Evolutionary conservation across 2,329 filamentous ascomycete genomes (phyloP), one percentile per base, ranked within the genome.

Genomic region (Claviceps sp.): DNA sequence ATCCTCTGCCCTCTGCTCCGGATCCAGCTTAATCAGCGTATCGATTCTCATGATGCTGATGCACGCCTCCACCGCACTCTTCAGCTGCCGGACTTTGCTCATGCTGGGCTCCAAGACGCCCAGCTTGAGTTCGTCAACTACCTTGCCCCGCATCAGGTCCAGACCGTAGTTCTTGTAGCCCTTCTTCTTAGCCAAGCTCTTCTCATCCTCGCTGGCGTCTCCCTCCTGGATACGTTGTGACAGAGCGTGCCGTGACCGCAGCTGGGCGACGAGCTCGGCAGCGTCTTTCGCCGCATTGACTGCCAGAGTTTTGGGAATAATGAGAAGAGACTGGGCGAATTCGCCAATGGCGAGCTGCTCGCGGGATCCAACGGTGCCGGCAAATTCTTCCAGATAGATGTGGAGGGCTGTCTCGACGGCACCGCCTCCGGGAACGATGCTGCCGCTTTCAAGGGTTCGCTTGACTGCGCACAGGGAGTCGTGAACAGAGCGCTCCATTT

Each of bases 1-100:
- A 59, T 81, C 81, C 63, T 82, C 79, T 43, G 37, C 41, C 65
- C 79, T 77, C 74, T 84, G 79, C 75, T 96, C 89, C 18, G 90
- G 90, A 76, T 98, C 93, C 69, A 98, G 74, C 76, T 95, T 95
- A 73, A 98, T 97, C 71, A 98, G 77, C 58, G 93, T 97, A 74
- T 98, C 93, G 67, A 98, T 98, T 64, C 93, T 82, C 93, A 98
- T 97, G 68, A 98, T 97, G 65, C 89, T 87, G 70, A 98, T 95
- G 70, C 93, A 97, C 52, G 93, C 93, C 74, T 98, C 93, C 48
- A 98, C 93, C 30, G 93, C 93, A 71, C 87, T 94, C 84, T 98
- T 98, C 65, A 98, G 76, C 76, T 97, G 93, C 71, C 91, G 86
- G 60, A 98, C 81, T 78, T 98, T 98, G 79, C 91, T 96, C 76